Conservation (phyloP, 139 green algal genomes). For the Chlorella ohadii region DNA sequence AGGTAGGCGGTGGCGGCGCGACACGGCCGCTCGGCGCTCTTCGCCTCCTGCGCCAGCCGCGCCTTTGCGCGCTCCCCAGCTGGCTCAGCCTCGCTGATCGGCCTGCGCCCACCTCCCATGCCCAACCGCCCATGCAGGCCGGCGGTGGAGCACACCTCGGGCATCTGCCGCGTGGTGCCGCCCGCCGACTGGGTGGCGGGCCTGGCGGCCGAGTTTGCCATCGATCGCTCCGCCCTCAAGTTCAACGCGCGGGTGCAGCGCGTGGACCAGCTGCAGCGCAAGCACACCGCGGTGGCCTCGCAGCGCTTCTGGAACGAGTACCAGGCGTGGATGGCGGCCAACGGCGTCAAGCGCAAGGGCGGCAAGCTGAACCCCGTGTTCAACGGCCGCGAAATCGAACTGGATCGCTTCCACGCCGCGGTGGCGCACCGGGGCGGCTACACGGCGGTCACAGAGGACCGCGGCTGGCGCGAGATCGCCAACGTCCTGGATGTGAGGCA, state of each 20-base stretch:
- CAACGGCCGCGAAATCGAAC: constrained; percentile 75
- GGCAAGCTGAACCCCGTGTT: constrained; percentile 63
- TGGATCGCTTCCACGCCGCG: constrained; percentile 67
- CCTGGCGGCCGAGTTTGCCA: constrained; percentile 59
- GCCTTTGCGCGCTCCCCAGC: neutral
- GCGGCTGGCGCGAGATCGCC: constrained; percentile 81
- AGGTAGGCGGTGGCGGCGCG: constrained; percentile 4
- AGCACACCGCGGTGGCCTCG: constrained; percentile 29
- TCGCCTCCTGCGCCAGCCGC: neutral
- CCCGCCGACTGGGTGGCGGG: constrained; percentile 66
- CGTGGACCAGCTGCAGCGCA: constrained; percentile 84
- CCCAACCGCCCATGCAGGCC: neutral
- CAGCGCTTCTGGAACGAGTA: constrained; percentile 38
- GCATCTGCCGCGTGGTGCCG: constrained; percentile 66
- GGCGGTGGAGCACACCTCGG: constrained; percentile 23
- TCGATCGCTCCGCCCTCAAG: constrained; percentile 62
- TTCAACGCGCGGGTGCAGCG: constrained; percentile 83
- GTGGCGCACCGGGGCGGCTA: constrained; percentile 80
- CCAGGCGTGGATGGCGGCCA: constrained; percentile 30
- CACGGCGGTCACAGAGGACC: constrained; percentile 66
- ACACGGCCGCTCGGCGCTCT: neutral
- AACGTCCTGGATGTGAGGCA: constrained; percentile 67
- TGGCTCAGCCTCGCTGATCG: neutral
- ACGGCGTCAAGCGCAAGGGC: constrained; percentile 35
- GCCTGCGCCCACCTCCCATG: neutral